A percentile compares a stretch with the other conserved stretches of the same genome.
phyloP scores from a whole-genome alignment of 1,284 basidiomycete species.

The Heterobasidion occidentale region DNA sequence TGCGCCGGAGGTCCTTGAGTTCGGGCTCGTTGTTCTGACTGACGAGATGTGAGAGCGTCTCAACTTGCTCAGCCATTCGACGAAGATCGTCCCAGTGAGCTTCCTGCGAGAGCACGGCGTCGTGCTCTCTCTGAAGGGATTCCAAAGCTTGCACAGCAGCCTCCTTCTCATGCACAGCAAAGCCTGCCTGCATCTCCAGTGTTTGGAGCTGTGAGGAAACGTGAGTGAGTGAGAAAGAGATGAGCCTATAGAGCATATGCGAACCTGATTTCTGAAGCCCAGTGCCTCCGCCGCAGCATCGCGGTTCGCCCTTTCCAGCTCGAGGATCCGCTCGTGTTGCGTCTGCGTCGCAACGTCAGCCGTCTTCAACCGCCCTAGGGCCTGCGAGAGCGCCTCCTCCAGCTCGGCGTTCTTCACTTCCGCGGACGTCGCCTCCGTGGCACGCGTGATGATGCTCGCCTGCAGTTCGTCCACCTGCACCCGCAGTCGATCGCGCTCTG shows the following conservation, averaged over 20 bases:
- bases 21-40: conserved; percentile 64
- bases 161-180: conserved; percentile 56
- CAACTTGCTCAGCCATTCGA: conserved; percentile 60
- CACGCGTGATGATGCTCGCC: conserved; percentile 31
- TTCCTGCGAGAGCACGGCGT: conserved; percentile 51
- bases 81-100: conserved; percentile 66
- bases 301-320: conserved; percentile 51
- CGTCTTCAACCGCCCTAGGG: conserved; percentile 59
- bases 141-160: conserved; percentile 39
- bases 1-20: conserved; percentile 54
- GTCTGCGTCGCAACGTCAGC: conserved; percentile 57
- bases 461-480: conserved; percentile 48
- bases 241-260: conserved; percentile 10
- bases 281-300: conserved; percentile 48
- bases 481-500: conserved; percentile 53
- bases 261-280: conserved; percentile 49
- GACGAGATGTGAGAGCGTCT: conserved; percentile 50
- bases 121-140: conserved; percentile 49
- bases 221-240: not conserved
- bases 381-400: conserved; percentile 61
- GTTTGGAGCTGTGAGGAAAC: conserved; percentile 40
- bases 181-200: conserved; percentile 48
- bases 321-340: conserved; percentile 47
- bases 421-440: conserved; percentile 37
- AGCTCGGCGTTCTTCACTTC: conserved; percentile 52